These are phyloP conservation scores for Effrenium voratum DNA, from an alignment of 73 alveolate species.

Conservation along the genomic window DNA sequence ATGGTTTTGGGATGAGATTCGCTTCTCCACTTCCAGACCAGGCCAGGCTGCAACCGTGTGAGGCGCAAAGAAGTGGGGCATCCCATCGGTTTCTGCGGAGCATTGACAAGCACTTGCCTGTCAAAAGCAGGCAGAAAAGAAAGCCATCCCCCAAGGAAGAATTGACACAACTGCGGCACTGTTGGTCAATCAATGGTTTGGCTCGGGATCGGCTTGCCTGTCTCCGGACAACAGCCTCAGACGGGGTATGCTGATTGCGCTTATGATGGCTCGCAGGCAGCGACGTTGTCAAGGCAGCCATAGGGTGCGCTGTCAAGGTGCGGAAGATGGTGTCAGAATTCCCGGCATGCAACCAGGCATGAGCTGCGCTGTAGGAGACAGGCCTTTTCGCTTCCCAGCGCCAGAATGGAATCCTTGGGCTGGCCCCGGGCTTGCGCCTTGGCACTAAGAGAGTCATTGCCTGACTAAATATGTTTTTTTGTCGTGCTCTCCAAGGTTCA, in stretches of 20 bases:
- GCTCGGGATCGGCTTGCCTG: too few species aligned
- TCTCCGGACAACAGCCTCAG: too few species aligned
- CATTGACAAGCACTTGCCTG: too few species aligned
- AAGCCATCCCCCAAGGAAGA: too few species aligned
- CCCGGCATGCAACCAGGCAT: background rate
- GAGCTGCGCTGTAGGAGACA: constrained; percentile 19
- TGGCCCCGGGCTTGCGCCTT: constrained; percentile 85
- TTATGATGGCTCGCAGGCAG: background rate
- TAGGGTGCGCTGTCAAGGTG: constrained; percentile 1
- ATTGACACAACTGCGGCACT: too few species aligned
- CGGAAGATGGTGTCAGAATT: background rate
- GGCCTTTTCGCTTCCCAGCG: constrained; percentile 77
- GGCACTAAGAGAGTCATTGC: background rate
- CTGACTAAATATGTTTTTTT: background rate
- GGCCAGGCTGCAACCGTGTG: background rate
- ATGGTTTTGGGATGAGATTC: constrained; percentile 31
- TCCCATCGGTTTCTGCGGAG: too few species aligned
- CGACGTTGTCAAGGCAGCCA: background rate
- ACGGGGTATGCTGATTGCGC: too few species aligned
- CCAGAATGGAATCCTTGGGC: constrained; percentile 84
- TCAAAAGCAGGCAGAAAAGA: too few species aligned
- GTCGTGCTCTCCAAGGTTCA: constrained; percentile 6
- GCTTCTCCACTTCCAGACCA: background rate
- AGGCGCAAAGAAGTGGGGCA: too few species aligned
- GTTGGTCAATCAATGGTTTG: too few species aligned